phyloP scores from a whole-genome alignment of 2,329 filamentous ascomycete genomes.

The Fusarium sacchari region DNA sequence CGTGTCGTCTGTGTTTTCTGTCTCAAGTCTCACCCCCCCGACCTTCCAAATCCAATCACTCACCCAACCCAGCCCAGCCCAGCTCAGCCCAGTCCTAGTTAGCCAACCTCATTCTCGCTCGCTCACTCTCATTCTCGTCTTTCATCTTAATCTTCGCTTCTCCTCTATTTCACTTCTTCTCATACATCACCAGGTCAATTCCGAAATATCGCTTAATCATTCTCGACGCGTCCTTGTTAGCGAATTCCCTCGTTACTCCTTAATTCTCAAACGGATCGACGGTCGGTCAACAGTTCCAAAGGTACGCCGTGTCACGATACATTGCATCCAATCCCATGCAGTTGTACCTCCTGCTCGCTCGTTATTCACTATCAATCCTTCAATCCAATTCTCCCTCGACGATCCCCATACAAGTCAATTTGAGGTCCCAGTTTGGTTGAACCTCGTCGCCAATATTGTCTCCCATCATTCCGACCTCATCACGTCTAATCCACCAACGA shows the following conservation, averaged over 20 bases:
- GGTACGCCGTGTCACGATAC: conserved; percentile 37
- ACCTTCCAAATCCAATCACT: conserved; percentile 8
- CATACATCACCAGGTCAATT: conserved; percentile 26
- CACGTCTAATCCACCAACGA: conserved; percentile 7
- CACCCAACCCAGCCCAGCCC: background rate
- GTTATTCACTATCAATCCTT: conserved; percentile 12
- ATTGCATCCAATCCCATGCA: conserved; percentile 8
- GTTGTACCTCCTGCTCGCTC: conserved; percentile 8
- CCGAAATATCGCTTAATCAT: conserved; percentile 21
- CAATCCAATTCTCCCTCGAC: conserved; percentile 8
- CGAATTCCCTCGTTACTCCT: conserved; percentile 17
- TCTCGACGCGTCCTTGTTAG: conserved; percentile 14
- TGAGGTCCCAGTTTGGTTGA: background rate
- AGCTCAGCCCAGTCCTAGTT: background rate
- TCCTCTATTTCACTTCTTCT: conserved; percentile 16
- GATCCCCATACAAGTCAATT: conserved; percentile 12
- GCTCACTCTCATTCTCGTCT: background rate
- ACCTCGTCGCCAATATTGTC: conserved; percentile 21
- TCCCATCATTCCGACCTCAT: conserved; percentile 28
- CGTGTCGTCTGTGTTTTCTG: conserved; percentile 3
- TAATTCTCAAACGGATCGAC: conserved; percentile 6
- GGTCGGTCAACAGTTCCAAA: conserved; percentile 18
- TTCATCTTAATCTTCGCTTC: conserved; percentile 7
- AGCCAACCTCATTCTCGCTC: conserved; percentile 8
- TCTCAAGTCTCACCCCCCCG: conserved; percentile 23